Evolutionary conservation across 176 grass and related monocot genomes (phyloP).

Genomic region (Hyparrhenia diplandra): DNA sequence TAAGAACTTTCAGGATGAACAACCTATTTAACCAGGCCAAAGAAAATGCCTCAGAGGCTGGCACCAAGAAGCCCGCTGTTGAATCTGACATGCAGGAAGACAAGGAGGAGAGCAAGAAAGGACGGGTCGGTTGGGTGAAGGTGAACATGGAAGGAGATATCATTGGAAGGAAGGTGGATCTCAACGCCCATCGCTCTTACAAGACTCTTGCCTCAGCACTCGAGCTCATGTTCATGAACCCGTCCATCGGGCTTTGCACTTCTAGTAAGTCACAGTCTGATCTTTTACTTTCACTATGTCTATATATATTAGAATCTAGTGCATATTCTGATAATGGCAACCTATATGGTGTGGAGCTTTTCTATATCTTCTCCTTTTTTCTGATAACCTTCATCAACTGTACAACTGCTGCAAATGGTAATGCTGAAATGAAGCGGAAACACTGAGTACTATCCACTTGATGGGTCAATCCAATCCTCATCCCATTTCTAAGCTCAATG

Average conservation of each 20-base stretch:
- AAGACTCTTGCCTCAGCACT: constrained; percentile 57
- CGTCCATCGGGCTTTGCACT: constrained; percentile 18
- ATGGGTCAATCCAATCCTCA: constrained; percentile 9
- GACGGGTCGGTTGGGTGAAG: constrained; percentile 49
- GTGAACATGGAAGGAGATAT: constrained; percentile 85
- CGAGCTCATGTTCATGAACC: constrained; percentile 81
- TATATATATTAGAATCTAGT: background rate
- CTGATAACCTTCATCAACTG: background rate
- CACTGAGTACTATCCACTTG: background rate
- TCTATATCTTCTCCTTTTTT: too few species aligned
- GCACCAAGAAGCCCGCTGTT: constrained; percentile 19
- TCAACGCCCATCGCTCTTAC: constrained; percentile 56
- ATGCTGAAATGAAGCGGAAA: background rate
- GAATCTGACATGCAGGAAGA: constrained; percentile 24
- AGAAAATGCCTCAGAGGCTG: constrained; percentile 30
- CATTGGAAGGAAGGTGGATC: constrained; percentile 86
- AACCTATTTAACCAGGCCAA: constrained; percentile 65
- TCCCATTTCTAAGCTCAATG: too few species aligned
- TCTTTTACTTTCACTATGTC: background rate
- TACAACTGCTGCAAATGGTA: background rate
- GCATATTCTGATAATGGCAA: background rate
- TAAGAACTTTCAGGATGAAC: constrained; percentile 78
- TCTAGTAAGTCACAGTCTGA: constrained; percentile 32
- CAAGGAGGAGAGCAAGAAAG: constrained; percentile 44
- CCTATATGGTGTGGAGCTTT: background rate